Base-by-base conservation (phyloP, 129 eudicot genomes). In the Logfia minima region DNA sequence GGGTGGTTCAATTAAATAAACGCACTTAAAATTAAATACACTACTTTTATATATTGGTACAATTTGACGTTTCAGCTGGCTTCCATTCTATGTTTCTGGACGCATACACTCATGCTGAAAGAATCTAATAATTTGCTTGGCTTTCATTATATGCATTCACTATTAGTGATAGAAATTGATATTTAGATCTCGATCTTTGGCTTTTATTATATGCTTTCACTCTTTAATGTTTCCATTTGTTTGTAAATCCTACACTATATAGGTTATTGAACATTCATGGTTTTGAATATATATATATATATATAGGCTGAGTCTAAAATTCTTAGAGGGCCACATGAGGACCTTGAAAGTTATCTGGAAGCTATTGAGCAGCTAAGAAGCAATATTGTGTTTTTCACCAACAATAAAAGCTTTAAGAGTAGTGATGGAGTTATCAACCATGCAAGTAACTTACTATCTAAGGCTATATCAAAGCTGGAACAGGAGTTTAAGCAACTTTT, bases 281-380 rank as follows among this genome's bases (percentile, higher is more conserved):
- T 79, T 59, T 22, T 66, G 34, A 55, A 26, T 24, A 14, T 22
- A 45, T 23, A 26, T 24, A 14, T 22, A 45, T 23, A 23, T 65
- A 39, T 78, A 78, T 76, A 95, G 99, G 99, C 99, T 6, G 99
- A 95, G 85, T 91, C 88, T 60, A 92, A 91, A 84, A 88, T 95
- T 78, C 88, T 88, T 64, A 95, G 76, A 85, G 99, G 99, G 77
- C 99, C 99, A 68, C 97, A 86, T 68, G 99, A 95, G 83, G 99
- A 92, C 88, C 89, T 95, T 31, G 99, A 95, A 80, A 92, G 95
- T 77, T 95, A 95, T 83, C 90, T 95, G 39, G 89, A 87, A 82
- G 99, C 97, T 35, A 91, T 95, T 63, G 97, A 88, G 66, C 96
- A 91, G 71, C 84, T 95, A 56, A 86, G 97, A 84, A 75, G 82